phyloP scores from a whole-genome alignment of 192 early-diverging fungal species.

The Chytriomyces confervae region DNA sequence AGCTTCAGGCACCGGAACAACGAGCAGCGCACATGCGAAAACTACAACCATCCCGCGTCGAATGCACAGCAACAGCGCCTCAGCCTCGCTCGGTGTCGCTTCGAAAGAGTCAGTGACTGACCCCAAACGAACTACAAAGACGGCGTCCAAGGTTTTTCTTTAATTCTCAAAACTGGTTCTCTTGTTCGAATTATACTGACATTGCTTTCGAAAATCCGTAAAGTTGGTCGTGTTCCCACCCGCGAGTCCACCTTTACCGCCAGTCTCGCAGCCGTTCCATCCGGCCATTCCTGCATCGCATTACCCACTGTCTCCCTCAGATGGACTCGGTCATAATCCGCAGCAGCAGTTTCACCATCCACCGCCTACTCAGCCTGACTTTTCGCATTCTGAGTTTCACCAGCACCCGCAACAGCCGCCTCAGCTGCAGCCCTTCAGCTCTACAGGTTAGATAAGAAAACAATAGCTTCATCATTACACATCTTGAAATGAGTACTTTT shows the following conservation, averaged over 20 bases:
- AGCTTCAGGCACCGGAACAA: neutral
- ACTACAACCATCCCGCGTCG: neutral
- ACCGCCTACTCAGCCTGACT: no score
- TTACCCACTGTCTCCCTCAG: neutral
- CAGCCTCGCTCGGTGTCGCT: neutral
- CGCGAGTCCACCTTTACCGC: neutral
- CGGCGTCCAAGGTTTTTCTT: slow-evolving; percentile 7
- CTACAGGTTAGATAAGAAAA: neutral
- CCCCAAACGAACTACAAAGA: slow-evolving; percentile 25
- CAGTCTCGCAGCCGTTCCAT: neutral
- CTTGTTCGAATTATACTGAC: neutral
- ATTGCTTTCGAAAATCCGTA: neutral
- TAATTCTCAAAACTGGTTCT: no score
- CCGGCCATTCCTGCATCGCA: neutral
- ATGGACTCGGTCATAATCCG: neutral
- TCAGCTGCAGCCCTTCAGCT: neutral
- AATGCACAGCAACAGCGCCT: neutral
- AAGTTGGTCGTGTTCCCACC: slow-evolving; percentile 28
- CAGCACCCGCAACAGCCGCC: neutral
- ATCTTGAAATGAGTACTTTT: neutral
- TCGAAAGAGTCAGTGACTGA: neutral
- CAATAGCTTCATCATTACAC: neutral
- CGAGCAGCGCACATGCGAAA: neutral
- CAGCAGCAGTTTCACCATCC: neutral
- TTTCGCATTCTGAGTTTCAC: neutral